Base-by-base conservation (phyloP, 768 basidiomycete species). In the Mycena haematopus region DNA sequence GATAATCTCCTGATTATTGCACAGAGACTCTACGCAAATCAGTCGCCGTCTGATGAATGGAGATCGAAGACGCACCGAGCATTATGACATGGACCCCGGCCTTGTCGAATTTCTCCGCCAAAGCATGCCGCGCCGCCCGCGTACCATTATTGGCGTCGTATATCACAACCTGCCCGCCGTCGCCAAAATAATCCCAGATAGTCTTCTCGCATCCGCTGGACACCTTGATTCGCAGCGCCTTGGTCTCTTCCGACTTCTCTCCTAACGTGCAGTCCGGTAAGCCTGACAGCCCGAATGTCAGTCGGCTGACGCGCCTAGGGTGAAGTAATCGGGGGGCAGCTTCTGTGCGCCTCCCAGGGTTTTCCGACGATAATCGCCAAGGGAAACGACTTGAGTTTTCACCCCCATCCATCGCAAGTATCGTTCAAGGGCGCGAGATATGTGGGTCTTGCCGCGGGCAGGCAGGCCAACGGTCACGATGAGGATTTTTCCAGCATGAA, bases 331-430 rank as follows among this genome's bases (percentile, higher is more conserved):
- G 0, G 88, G 78, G 0, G 97, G 97, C 6, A 99, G 80, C 52
- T 89, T 88, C 76, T 94, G 85, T 0, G 95, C 92, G 0, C 91
- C 90, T 9, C 97, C 97, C 17, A 99, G 79, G 0, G 88, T 86
- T 81, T 94, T 93, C 55, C 97, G 79, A 49, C 97, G 86, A 75
- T 96, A 95, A 76, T 99, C 97, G 22, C 97, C 97, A 11, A 99
- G 80, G 7, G 95, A 96, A 58, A 98, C 89, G 56, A 99, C 97
- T 65, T 91, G 86, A 0, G 95, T 96, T 76, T 96, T 98, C 56
- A 99, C 93, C 31, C 97, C 97, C 76, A 94, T 92, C 97, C 97
- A 99, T 74, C 95, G 84, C 1, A 99, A 84, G 76, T 99, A 99
- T n/a, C 97, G 87, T 74, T 99, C 96, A 14, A 99, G 83, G 8